Evolutionary conservation across 2,329 filamentous ascomycete genomes (phyloP).

Genomic region (Podosphaera fusca): DNA sequence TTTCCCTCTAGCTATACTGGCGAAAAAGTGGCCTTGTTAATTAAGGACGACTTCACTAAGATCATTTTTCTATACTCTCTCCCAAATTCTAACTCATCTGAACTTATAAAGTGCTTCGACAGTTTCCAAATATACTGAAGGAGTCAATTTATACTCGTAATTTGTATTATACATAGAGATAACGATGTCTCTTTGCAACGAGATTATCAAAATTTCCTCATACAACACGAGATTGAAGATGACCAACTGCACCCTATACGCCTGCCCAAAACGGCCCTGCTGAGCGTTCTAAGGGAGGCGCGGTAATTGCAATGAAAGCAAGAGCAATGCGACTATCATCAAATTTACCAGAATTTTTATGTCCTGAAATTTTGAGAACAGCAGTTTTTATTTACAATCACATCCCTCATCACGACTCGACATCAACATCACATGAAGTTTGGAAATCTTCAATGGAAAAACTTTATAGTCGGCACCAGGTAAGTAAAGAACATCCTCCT

Average conservation of each 20-base stretch:
- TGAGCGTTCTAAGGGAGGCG: not conserved
- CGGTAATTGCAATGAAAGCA: not conserved
- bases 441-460: not conserved
- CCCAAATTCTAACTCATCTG: not conserved
- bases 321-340: too few relatives aligned
- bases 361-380: too few relatives aligned
- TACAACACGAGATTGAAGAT: not conserved
- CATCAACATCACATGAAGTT: not conserved
- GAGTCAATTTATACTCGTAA: not conserved
- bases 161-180: not conserved
- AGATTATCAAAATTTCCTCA: not conserved
- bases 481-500: not conserved
- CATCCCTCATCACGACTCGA: not conserved
- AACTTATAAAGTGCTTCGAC: not conserved
- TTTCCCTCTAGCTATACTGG: not conserved
- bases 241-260: not conserved
- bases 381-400: not conserved
- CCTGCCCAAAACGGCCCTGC: not conserved
- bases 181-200: not conserved
- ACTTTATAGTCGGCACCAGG: not conserved
- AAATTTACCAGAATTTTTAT: too few relatives aligned
- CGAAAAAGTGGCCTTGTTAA: not conserved
- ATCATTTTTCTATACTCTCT: not conserved
- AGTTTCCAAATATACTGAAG: not conserved
- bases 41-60: not conserved